Percentiles rank a stretch among this genome's conserved stretches.
Conservation (phyloP, 2,329 filamentous ascomycete genomes). For the Chrysosporium queenslandicum region DNA sequence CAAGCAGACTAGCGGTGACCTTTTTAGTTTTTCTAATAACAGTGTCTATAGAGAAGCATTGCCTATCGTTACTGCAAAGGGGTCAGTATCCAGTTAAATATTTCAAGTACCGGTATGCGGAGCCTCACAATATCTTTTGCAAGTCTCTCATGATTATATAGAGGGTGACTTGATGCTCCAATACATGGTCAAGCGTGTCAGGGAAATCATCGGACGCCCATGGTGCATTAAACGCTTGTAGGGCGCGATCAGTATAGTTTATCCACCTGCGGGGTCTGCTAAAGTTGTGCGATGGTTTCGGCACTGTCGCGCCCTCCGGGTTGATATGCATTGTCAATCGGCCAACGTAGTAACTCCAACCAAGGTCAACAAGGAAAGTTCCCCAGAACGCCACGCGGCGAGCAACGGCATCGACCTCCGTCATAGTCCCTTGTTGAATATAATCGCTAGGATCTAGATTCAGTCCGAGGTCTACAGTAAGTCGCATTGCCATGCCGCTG, state of each 20-base stretch:
- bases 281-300: constrained; percentile 8
- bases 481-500: constrained; percentile 29
- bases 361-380: constrained; percentile 23
- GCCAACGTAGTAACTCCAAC: constrained; percentile 18
- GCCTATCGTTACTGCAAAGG: constrained; percentile 10
- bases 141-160: constrained; percentile 15
- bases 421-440: constrained; percentile 20
- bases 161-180: constrained; percentile 16
- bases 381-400: constrained; percentile 27
- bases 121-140: constrained; percentile 17
- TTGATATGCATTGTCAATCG: constrained; percentile 15
- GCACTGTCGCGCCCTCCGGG: constrained; percentile 12
- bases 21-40: constrained; percentile 9
- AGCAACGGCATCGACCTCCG: constrained; percentile 21
- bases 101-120: not conserved
- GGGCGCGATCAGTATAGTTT: constrained; percentile 10
- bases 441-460: constrained; percentile 20
- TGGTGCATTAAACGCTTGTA: not conserved
- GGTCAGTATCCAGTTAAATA: not conserved
- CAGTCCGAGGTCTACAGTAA: constrained; percentile 28
- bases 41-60: constrained; percentile 12
- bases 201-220: not conserved
- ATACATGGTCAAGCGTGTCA: constrained; percentile 14
- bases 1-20: constrained; percentile 12
- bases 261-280: constrained; percentile 2